A percentile compares a stretch with the other conserved stretches of the same genome.
Evolutionary conservation across 1,284 basidiomycete species (phyloP).

Genomic region (Cryptococcus neoformans): DNA sequence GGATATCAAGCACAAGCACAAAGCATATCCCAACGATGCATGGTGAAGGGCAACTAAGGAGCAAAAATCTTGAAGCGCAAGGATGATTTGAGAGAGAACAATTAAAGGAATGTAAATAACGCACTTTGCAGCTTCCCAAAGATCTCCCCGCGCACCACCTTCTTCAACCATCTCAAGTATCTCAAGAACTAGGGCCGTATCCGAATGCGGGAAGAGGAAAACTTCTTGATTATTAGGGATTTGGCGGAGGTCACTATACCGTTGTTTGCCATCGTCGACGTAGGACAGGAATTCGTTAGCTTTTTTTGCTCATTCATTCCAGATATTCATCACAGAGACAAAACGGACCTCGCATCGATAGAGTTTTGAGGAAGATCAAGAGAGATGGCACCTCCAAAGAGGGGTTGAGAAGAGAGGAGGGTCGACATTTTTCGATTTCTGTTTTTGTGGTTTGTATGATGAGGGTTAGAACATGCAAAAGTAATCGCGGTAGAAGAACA

Average conservation of each 20-base stretch:
- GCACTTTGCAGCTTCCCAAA: slow-evolving; percentile 66
- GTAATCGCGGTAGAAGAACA: too few species aligned
- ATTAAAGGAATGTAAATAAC: slow-evolving; percentile 12
- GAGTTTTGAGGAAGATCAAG: slow-evolving; percentile 60
- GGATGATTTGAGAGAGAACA: not conserved
- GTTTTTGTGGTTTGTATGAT: too few species aligned
- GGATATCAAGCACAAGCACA: too few species aligned
- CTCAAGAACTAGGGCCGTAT: slow-evolving; percentile 80
- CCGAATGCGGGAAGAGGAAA: slow-evolving; percentile 67
- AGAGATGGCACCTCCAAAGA: slow-evolving; percentile 72
- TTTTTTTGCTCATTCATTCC: not conserved
- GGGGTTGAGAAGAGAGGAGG: slow-evolving; percentile 14
- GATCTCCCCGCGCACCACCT: slow-evolving; percentile 48
- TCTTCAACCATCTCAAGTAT: slow-evolving; percentile 70
- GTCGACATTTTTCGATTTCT: not conserved
- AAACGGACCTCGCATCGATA: slow-evolving; percentile 80
- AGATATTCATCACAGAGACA: too few species aligned
- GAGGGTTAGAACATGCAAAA: too few species aligned
- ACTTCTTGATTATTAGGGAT: slow-evolving; percentile 98
- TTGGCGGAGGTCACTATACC: slow-evolving; percentile 74
- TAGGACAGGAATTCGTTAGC: not conserved
- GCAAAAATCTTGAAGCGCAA: not conserved
- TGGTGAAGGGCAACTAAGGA: not conserved
- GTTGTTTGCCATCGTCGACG: not conserved
- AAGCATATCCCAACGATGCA: too few species aligned